phyloP scores from a whole-genome alignment of 164 flowering plant genomes.

The Magnolia sinica region DNA sequence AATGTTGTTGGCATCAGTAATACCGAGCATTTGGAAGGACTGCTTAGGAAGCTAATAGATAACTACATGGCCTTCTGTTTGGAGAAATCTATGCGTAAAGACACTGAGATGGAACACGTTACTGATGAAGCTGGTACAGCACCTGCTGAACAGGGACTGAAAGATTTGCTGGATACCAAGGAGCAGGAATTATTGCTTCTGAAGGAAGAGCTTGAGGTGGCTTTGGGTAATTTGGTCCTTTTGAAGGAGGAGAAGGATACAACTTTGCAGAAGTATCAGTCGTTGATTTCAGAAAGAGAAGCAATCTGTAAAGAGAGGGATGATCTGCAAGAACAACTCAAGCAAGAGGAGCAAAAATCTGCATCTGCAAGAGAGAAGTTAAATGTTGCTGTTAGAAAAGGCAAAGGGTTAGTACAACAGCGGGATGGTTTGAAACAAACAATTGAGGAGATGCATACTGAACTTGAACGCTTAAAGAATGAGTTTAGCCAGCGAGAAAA shows the following conservation, averaged over 20 bases:
- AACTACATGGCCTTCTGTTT: constrained; percentile 26
- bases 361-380: constrained; percentile 81
- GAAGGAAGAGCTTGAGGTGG: constrained; percentile 63
- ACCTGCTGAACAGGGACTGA: constrained; percentile 11
- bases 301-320: constrained; percentile 32
- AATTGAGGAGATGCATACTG: constrained; percentile 60
- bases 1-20: constrained; percentile 24
- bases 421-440: constrained; percentile 79
- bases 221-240: constrained; percentile 36
- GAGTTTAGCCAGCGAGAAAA: constrained; percentile 41
- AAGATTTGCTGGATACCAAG: constrained; percentile 20
- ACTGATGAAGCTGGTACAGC: constrained; percentile 13
- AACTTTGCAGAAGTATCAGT: constrained; percentile 41
- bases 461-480: constrained; percentile 49
- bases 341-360: constrained; percentile 86
- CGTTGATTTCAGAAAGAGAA: constrained; percentile 50
- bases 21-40: constrained; percentile 44
- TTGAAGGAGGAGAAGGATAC: constrained; percentile 62
- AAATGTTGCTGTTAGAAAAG: constrained; percentile 94
- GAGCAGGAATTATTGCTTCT: constrained; percentile 29
- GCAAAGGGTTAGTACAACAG: constrained; percentile 89
- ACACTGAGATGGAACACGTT: constrained; percentile 18
- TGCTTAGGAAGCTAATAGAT: constrained; percentile 59
- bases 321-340: constrained; percentile 57
- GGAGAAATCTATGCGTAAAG: constrained; percentile 23